Base-by-base conservation (phyloP, 176 grass and related monocot species). In the Musa schizocarpa region DNA sequence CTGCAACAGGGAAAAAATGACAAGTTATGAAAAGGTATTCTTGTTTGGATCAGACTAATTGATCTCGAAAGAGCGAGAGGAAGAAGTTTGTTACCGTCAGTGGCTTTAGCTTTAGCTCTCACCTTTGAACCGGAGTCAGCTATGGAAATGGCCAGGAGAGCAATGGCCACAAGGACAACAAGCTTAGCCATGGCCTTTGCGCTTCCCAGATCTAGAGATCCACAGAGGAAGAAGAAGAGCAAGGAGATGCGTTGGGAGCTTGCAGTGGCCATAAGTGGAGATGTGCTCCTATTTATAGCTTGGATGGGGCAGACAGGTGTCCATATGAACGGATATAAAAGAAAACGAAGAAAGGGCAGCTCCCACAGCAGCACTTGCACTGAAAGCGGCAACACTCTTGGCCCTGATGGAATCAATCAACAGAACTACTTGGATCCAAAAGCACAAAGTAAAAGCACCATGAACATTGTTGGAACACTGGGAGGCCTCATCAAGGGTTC, bases 161-260 rank as follows among this genome's bases (percentile, higher is more conserved):
- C 75, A 77, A 77, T 77, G 75, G 11, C 75, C 19, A 65, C 12
- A 11, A 77, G 48, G 65, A 66, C 2, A 65, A 66, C 19, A 1
- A 77, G 29, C 61, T 77, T 77, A 19, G 75, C 48, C 75, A 66
- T 66, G 43, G 75, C 75, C 75, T 53, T 77, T 77, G 58, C 51
- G 8, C 72, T 26, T 27, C 52, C 52, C 52, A 74, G 22, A 50
- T 19, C 43, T 52, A 20, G 69, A 50, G 48, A 22, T 51, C 9
- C 8, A 19, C n/a, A 51, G 10, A 65, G 74, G 11, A 11, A 7
- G 49, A 17, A n/a, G 49, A 24, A 21, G 29, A 53, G 65, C 0
- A 1, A 49, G 16, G 57, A 77, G 25, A n/a, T 16, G 49, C 2
- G 34, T 43, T 17, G 49, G 10, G 49, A 61, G 62, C 6, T 14